These are phyloP conservation scores for Sanguinoderma infundibulare DNA, from an alignment of 1,284 basidiomycete species.

Conservation along the genomic window DNA sequence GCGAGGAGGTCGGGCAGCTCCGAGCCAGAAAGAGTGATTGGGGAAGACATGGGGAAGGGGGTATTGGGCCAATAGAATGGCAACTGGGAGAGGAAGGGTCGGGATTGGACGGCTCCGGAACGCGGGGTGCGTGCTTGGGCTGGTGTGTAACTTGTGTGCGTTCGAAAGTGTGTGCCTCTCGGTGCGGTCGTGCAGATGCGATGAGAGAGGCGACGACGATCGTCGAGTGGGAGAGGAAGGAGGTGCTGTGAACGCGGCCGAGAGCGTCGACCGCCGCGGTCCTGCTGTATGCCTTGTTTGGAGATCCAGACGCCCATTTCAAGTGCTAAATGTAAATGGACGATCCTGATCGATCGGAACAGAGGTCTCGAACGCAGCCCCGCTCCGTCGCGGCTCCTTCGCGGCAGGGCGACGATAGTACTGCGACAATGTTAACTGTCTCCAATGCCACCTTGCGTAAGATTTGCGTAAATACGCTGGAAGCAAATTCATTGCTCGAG, in stretches of 20 bases:
- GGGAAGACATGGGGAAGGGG: not conserved
- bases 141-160: not conserved
- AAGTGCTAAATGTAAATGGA: not conserved
- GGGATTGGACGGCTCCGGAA: not conserved
- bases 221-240: not conserved
- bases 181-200: not conserved
- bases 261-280: not conserved
- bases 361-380: not conserved
- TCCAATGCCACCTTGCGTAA: too few relatives aligned
- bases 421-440: too few relatives aligned
- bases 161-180: not conserved
- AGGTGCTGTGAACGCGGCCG: not conserved
- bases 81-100: not conserved
- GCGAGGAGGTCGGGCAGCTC: not conserved
- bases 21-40: not conserved
- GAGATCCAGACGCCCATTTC: not conserved
- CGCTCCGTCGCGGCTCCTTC: too few relatives aligned
- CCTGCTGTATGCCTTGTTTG: not conserved
- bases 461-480: too few relatives aligned
- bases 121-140: not conserved
- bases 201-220: too few relatives aligned
- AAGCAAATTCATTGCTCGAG: too few relatives aligned
- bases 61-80: not conserved
- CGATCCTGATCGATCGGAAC: not conserved
- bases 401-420: too few relatives aligned